Percentiles rank a stretch among this genome's conserved stretches.
Evolutionary conservation across 306 rosid species (phyloP).

Genomic region (Begonia fuchsioides): DNA sequence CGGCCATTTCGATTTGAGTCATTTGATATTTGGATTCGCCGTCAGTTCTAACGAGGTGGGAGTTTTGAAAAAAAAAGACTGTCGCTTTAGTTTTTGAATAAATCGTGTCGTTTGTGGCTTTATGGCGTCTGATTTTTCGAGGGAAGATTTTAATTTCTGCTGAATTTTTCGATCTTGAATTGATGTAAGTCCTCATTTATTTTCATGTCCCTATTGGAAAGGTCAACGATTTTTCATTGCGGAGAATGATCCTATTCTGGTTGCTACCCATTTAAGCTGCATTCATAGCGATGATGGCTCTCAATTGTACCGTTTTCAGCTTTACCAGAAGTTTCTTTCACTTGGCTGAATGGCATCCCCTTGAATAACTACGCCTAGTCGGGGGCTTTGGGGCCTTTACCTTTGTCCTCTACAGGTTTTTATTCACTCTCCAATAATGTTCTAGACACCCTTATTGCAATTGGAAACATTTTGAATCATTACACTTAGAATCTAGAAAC

Average conservation of each 20-base stretch:
- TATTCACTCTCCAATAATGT: constrained; percentile 1
- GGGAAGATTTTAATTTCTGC: no score
- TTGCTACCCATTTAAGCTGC: constrained; percentile 35
- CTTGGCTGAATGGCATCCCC: constrained; percentile 94
- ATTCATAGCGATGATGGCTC: constrained; percentile 57
- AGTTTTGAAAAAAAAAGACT: no score
- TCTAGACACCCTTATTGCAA: not conserved
- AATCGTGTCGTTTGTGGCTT: no score
- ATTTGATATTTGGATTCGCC: no score
- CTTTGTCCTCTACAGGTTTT: constrained; percentile 11
- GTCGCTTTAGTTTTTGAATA: no score
- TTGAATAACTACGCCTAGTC: constrained; percentile 36
- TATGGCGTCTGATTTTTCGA: no score
- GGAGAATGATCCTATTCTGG: constrained; percentile 38
- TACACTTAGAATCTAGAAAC: no score
- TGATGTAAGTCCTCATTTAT: constrained; percentile 9
- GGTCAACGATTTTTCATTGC: constrained; percentile 55
- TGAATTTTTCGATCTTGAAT: not conserved
- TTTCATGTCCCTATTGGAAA: constrained; percentile 6
- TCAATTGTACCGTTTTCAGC: constrained; percentile 33
- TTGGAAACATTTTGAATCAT: no score
- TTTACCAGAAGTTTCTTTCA: constrained; percentile 43
- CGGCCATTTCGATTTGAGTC: no score
- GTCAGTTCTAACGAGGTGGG: no score
- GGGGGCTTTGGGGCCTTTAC: constrained; percentile 53